A percentile compares a stretch with the other conserved stretches of the same genome.
phyloP scores from a whole-genome alignment of 2,329 filamentous ascomycete genomes.

The Pestalotiopsis sp. region DNA sequence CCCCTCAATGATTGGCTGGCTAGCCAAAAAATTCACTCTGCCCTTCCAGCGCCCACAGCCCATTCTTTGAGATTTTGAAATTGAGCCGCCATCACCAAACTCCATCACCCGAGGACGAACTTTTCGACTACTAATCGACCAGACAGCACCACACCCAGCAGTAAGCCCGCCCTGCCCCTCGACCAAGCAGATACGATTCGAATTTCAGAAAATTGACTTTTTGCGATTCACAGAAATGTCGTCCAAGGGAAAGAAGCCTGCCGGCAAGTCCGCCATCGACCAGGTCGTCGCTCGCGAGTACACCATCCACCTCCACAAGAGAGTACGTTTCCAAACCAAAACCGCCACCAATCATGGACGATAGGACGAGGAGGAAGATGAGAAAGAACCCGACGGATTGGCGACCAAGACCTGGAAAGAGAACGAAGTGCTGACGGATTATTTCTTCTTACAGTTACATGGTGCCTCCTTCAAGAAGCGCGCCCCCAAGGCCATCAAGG shows the following conservation, averaged over 20 bases:
- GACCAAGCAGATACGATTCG: neutral
- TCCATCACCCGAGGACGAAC: slow-evolving; percentile 5
- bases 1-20: slow-evolving; percentile 9
- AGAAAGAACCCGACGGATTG: neutral
- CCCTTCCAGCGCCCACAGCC: slow-evolving; percentile 8
- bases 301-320: slow-evolving; percentile 99
- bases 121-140: slow-evolving; percentile 9
- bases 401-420: slow-evolving; percentile 15
- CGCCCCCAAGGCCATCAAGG: slow-evolving; percentile 97
- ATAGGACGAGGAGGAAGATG: neutral
- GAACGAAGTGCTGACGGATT: slow-evolving; percentile 16
- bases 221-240: slow-evolving; percentile 52
- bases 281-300: slow-evolving; percentile 99
- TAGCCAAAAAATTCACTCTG: slow-evolving; percentile 12
- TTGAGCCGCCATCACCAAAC: slow-evolving; percentile 6
- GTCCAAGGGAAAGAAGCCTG: slow-evolving; percentile 65
- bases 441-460: slow-evolving; percentile 69
- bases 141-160: slow-evolving; percentile 5
- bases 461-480: slow-evolving; percentile 99
- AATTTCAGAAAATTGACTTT: neutral
- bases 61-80: slow-evolving; percentile 10
- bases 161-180: neutral
- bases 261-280: slow-evolving; percentile 92
- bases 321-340: slow-evolving; percentile 66
- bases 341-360: neutral